Percentiles rank a stretch among this genome's conserved stretches.
These are phyloP conservation scores for Neurospora sp. DNA, from an alignment of 495 filamentous ascomycete species.

Conservation along the genomic window DNA sequence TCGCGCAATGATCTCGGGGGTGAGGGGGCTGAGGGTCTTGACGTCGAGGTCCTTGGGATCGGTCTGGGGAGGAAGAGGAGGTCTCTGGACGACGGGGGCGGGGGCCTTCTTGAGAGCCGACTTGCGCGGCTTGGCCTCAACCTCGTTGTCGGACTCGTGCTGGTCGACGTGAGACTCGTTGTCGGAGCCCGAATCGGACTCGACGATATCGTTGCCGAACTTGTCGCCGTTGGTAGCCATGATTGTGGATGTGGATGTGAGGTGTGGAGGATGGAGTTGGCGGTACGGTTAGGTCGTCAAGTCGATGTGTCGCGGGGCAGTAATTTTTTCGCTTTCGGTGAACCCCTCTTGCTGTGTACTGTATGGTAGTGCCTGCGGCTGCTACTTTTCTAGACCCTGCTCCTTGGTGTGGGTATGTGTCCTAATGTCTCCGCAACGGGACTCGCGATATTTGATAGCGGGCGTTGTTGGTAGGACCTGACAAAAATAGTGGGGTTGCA, in stretches of 20 bases:
- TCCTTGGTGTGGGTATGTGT: neutral
- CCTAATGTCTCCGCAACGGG: neutral
- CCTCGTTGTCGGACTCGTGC: constrained; percentile 28
- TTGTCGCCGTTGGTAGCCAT: constrained; percentile 39
- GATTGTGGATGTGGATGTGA: constrained; percentile 10
- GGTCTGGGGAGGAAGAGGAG: constrained; percentile 73
- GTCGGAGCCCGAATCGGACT: constrained; percentile 37
- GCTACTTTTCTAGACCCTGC: neutral
- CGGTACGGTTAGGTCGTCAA: neutral
- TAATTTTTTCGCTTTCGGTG: constrained; percentile 8
- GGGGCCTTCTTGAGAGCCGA: constrained; percentile 40
- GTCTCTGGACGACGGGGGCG: constrained; percentile 32
- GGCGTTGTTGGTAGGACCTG: neutral
- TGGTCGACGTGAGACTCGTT: constrained; percentile 33
- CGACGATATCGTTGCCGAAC: constrained; percentile 36
- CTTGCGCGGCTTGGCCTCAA: constrained; percentile 33
- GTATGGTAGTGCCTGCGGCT: neutral
- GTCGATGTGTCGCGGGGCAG: constrained; percentile 15
- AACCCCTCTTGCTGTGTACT: constrained; percentile 6
- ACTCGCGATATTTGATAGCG: neutral
- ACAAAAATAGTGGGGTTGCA: neutral
- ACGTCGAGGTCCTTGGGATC: constrained; percentile 79
- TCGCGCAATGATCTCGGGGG: constrained; percentile 90
- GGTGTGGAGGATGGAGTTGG: neutral
- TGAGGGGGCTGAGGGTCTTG: constrained; percentile 65